A percentile compares a stretch with the other conserved stretches of the same genome.
phyloP scores from a whole-genome alignment of 2,329 filamentous ascomycete genomes.

The Nigrospora osmanthi region DNA sequence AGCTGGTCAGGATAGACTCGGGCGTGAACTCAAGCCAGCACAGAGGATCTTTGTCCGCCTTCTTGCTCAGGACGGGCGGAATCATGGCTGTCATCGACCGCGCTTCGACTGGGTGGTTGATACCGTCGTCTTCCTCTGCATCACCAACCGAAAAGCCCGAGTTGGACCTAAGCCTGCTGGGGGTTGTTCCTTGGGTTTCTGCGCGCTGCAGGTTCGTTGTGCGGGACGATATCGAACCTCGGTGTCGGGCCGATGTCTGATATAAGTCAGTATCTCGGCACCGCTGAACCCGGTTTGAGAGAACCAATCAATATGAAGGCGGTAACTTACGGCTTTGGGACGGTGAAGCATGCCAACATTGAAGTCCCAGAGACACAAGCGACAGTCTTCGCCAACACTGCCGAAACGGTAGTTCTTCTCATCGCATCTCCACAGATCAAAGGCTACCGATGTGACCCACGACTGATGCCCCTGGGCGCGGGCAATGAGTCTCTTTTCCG shows the following conservation, averaged over 20 bases:
- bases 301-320: not conserved
- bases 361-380: conserved; percentile 93
- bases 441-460: conserved; percentile 89
- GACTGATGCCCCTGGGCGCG: conserved; percentile 93
- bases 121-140: conserved; percentile 41
- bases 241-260: conserved; percentile 47
- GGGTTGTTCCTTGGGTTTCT: conserved; percentile 51
- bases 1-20: conserved; percentile 86
- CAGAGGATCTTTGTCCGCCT: conserved; percentile 77
- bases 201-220: conserved; percentile 42
- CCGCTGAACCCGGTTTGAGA: not conserved
- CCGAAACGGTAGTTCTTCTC: conserved; percentile 93
- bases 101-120: conserved; percentile 63
- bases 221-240: conserved; percentile 44
- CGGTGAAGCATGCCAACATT: conserved; percentile 92
- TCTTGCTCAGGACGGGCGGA: conserved; percentile 85
- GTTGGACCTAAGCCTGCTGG: conserved; percentile 60
- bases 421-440: conserved; percentile 96
- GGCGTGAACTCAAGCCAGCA: conserved; percentile 92
- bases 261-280: not conserved
- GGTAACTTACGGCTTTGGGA: conserved; percentile 66
- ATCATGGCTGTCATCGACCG: conserved; percentile 75
- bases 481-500: conserved; percentile 77
- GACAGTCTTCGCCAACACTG: conserved; percentile 89
- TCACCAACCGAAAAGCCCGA: conserved; percentile 52